Conservation (phyloP, 257 asterid species). For the Salvia hispanica region DNA sequence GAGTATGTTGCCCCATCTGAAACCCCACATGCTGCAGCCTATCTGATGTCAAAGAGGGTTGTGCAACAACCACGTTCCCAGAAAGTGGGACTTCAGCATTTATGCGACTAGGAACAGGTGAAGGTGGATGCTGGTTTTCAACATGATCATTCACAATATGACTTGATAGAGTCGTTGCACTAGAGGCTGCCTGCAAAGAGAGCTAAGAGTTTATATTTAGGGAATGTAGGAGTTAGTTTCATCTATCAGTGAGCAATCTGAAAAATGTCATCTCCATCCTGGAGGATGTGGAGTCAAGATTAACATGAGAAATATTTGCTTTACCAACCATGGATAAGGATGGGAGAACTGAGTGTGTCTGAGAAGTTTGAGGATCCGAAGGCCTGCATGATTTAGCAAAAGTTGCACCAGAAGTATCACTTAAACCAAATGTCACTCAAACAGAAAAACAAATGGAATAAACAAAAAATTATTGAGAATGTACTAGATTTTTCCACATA, state of each 20-base stretch:
- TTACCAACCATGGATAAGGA: slow-evolving; percentile 42
- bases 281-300: slow-evolving; percentile 26
- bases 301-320: slow-evolving; percentile 13
- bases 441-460: slow-evolving; percentile 3
- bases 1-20: slow-evolving; percentile 28
- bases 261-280: neutral
- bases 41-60: slow-evolving; percentile 25
- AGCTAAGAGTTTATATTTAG: slow-evolving; percentile 10
- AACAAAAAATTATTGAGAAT: neutral
- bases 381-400: slow-evolving; percentile 36
- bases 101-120: slow-evolving; percentile 28
- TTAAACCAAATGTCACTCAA: slow-evolving; percentile 6
- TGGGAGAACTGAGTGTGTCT: slow-evolving; percentile 36
- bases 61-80: slow-evolving; percentile 29
- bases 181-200: slow-evolving; percentile 46
- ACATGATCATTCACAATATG: slow-evolving; percentile 35
- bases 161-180: slow-evolving; percentile 36
- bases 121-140: slow-evolving; percentile 33
- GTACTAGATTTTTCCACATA: neutral
- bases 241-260: neutral
- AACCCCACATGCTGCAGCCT: slow-evolving; percentile 30
- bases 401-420: slow-evolving; percentile 34
- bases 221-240: neutral
- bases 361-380: slow-evolving; percentile 35
- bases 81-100: slow-evolving; percentile 24